Evolutionary conservation across 306 rosid species (phyloP), one percentile per base, ranked within the genome.

Genomic region (Quercus ilex): DNA sequence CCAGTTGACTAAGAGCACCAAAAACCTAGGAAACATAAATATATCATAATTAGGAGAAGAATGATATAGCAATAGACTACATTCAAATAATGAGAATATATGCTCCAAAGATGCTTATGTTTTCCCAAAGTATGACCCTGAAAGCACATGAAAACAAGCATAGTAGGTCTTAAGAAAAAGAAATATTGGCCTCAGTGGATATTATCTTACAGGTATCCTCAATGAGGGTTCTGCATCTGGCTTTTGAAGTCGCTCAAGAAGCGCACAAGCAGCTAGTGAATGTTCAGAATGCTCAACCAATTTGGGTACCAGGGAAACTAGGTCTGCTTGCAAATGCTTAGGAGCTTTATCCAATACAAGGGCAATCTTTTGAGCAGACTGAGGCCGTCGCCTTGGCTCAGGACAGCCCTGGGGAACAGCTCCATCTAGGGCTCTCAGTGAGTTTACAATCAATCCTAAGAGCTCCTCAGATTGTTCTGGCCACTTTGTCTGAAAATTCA

Each of bases 391-490:
- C 85, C 98, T 91, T 80, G 99, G 99, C 83, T 96, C 98, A 1
- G 97, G 97, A 86, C 97, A 93, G 76, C 97, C 96, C 87, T 92
- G 92, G 4, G 98, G 93, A 80, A 91, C 98, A 82, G 94, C 96
- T 81, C 98, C 97, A 83, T 93, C 98, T 80, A 96, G 86, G 79
- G 98, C 94, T 86, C 97, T 93, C 80, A 96, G 83, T 12, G 99
- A 96, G 77, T 96, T 96, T 74, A 96, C 96, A 84, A 96, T 96
- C 90, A 96, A 87, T 58, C 99, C 98, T 77, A 96, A 81, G 74
- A 96, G 97, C 92, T 96, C 99, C 91, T 96, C 99, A 56, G 99
- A 96, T 80, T 93, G 99, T 84, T 93, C 98, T 43, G 97, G 99
- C 97, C 99, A 96, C 87, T 93, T 96, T 64, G 96, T 89, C 99